Evolutionary conservation across 1,284 basidiomycete genomes (phyloP).

Genomic region (Cutaneotrichosporon sp.): DNA sequence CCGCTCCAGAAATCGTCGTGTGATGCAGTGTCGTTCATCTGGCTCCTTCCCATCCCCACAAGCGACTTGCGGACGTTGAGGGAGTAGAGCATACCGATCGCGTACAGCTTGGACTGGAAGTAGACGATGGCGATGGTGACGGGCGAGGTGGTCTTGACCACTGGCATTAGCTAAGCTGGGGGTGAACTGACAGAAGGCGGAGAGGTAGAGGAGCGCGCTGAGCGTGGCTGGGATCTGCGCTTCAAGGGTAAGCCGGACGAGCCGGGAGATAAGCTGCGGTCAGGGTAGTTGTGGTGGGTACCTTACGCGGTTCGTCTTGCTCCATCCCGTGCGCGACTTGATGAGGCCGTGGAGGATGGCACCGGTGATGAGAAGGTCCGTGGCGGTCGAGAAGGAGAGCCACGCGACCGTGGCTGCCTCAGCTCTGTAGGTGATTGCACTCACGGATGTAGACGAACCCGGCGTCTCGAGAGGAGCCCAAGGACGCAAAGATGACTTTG

Average conservation of each 20-base stretch:
- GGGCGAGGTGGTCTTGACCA: conserved; percentile 23
- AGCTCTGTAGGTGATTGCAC: background rate
- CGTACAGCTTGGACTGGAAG: conserved; percentile 37
- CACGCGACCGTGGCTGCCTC: background rate
- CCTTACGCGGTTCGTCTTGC: conserved; percentile 34
- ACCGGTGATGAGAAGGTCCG: conserved; percentile 37
- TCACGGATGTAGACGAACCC: background rate
- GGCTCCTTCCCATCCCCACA: background rate
- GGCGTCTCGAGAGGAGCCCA: background rate
- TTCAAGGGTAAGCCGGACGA: conserved; percentile 40
- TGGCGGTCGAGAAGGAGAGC: conserved; percentile 17
- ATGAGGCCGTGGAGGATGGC: conserved; percentile 33
- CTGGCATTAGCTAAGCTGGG: no score
- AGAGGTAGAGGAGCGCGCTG: conserved; percentile 30
- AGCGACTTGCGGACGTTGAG: conserved; percentile 30
- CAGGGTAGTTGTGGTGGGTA: no score
- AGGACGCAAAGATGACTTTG: background rate
- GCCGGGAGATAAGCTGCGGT: conserved; percentile 29
- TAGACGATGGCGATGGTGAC: conserved; percentile 32
- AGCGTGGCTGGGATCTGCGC: conserved; percentile 37
- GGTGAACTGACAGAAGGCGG: conserved; percentile 37
- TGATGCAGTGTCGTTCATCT: background rate
- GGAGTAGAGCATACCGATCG: conserved; percentile 36
- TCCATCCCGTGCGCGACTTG: conserved; percentile 38
- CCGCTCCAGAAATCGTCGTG: background rate